A percentile compares a stretch with the other conserved stretches of the same genome.
phyloP scores from a whole-genome alignment of 768 basidiomycete genomes.

The Agaricus subrufescens region DNA sequence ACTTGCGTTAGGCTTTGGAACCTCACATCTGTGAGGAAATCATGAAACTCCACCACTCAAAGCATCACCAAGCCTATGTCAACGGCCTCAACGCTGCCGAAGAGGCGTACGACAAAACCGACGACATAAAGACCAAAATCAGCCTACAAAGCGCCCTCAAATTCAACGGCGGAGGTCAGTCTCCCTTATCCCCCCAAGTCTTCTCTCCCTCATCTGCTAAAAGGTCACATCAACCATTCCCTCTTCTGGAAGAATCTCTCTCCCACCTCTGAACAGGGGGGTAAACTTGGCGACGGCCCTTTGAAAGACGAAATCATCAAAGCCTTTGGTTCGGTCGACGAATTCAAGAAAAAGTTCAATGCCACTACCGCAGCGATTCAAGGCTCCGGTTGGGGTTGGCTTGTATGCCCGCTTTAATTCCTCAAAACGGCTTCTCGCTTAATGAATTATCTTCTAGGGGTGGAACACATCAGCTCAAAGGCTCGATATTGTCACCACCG shows the following conservation, averaged over 20 bases:
- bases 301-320: constrained; percentile 61
- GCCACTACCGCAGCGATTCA: constrained; percentile 81
- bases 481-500: constrained; percentile 85
- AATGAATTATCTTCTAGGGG: constrained; percentile 40
- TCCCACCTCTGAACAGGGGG: constrained; percentile 62
- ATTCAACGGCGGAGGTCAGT: constrained; percentile 90
- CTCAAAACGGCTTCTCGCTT: neutral
- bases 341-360: constrained; percentile 79
- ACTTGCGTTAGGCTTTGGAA: constrained; percentile 56
- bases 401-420: constrained; percentile 49
- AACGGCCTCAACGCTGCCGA: constrained; percentile 91
- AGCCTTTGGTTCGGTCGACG: constrained; percentile 67
- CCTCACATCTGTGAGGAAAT: constrained; percentile 91
- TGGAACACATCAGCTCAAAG: constrained; percentile 58
- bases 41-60: constrained; percentile 92
- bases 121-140: constrained; percentile 74
- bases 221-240: constrained; percentile 91
- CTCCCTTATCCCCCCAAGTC: too few relatives aligned
- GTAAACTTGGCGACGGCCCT: constrained; percentile 53
- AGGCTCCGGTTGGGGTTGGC: constrained; percentile 96
- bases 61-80: constrained; percentile 95
- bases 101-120: constrained; percentile 60
- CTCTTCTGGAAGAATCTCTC: constrained; percentile 96
- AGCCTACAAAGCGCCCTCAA: constrained; percentile 87
- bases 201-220: neutral